A percentile compares a stretch with the other conserved stretches of the same genome.
Evolutionary conservation across 495 filamentous ascomycete species (phyloP).

Genomic region (Collariella sp.): DNA sequence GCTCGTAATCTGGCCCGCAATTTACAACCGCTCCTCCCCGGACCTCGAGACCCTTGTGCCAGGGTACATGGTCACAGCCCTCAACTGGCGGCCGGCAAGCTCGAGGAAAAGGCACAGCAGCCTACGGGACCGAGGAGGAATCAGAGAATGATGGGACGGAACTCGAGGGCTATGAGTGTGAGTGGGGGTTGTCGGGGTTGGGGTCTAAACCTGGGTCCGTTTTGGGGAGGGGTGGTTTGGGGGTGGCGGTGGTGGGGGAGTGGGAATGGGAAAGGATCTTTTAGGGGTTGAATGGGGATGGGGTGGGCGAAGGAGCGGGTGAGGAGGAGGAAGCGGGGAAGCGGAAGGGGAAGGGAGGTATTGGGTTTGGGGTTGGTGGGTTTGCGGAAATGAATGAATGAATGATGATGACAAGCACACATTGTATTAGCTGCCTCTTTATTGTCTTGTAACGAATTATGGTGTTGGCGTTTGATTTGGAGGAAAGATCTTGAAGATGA

Average conservation of each 20-base stretch:
- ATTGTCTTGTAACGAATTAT: too few relatives aligned
- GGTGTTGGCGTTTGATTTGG: too few relatives aligned
- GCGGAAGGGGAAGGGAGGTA: not conserved
- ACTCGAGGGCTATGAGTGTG: not conserved
- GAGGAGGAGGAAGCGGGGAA: not conserved
- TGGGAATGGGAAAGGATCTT: slow-evolving; percentile 1
- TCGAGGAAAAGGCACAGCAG: slow-evolving; percentile 11
- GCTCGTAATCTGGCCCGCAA: slow-evolving; percentile 17
- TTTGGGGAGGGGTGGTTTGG: not conserved
- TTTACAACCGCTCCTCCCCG: not conserved
- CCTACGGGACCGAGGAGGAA: not conserved
- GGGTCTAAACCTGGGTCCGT: too few relatives aligned
- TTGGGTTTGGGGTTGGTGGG: too few relatives aligned
- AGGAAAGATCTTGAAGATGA: too few relatives aligned
- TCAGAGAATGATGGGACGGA: not conserved
- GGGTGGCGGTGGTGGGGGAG: not conserved
- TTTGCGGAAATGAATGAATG: too few relatives aligned
- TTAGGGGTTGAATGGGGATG: slow-evolving; percentile 7
- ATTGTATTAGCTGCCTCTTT: too few relatives aligned
- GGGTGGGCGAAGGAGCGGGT: slow-evolving; percentile 12
- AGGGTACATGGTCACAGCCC: slow-evolving; percentile 8
- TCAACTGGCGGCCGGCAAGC: not conserved
- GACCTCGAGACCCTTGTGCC: not conserved
- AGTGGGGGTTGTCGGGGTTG: not conserved
- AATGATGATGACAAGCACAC: too few relatives aligned